Percentiles rank a stretch among this genome's conserved stretches.
Evolutionary conservation across 345 rosid species (phyloP).

Genomic region (Syzygium jambos): DNA sequence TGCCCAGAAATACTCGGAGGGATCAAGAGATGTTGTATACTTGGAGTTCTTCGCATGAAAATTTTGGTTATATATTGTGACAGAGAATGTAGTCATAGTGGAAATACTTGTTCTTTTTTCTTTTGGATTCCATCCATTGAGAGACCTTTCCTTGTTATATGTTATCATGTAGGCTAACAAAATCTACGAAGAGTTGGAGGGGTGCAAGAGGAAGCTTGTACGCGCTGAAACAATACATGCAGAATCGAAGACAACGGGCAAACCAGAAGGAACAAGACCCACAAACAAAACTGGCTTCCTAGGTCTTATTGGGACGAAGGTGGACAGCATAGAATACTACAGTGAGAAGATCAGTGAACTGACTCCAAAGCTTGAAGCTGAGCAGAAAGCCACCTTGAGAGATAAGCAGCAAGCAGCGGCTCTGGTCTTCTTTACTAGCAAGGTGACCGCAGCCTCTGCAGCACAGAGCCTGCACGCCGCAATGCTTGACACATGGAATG

Average conservation of each 20-base stretch:
- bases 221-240: slow-evolving; percentile 57
- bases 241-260: slow-evolving; percentile 22
- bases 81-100: background rate
- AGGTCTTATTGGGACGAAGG: slow-evolving; percentile 60
- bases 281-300: slow-evolving; percentile 53
- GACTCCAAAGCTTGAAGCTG: slow-evolving; percentile 49
- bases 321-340: slow-evolving; percentile 69
- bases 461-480: slow-evolving; percentile 76
- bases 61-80: background rate
- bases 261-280: slow-evolving; percentile 42
- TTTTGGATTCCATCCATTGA: background rate
- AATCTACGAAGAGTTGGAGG: slow-evolving; percentile 56
- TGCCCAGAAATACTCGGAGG: background rate
- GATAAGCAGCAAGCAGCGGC: slow-evolving; percentile 76
- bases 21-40: background rate
- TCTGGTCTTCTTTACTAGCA: slow-evolving; percentile 60
- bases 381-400: slow-evolving; percentile 57
- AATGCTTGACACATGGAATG: slow-evolving; percentile 61
- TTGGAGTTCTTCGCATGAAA: background rate
- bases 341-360: slow-evolving; percentile 51
- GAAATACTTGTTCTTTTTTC: background rate
- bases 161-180: slow-evolving; percentile 52
- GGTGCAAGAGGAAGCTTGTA: slow-evolving; percentile 71
- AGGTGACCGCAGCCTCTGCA: slow-evolving; percentile 64
- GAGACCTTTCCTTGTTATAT: background rate